phyloP scores from a whole-genome alignment of 129 eudicot genomes.

The Ambrosia trifida region DNA sequence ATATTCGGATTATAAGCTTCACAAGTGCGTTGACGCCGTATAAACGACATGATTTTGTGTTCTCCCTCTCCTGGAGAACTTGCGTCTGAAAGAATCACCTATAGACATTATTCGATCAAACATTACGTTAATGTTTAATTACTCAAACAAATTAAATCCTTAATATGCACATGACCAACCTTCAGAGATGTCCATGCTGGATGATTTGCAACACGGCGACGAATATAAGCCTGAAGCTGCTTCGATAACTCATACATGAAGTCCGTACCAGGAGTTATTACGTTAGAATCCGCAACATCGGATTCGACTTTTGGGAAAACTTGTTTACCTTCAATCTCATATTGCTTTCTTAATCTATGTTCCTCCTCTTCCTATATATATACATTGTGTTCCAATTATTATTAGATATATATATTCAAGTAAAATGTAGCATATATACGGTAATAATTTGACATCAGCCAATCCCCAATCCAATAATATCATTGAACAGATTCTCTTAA shows the following conservation, averaged over 20 bases:
- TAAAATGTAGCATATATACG: neutral
- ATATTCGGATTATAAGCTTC: slow-evolving; percentile 50
- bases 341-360: slow-evolving; percentile 32
- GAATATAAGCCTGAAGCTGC: slow-evolving; percentile 42
- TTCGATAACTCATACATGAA: slow-evolving; percentile 50
- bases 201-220: slow-evolving; percentile 27
- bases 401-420: neutral
- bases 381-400: neutral
- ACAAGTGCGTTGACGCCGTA: slow-evolving; percentile 46
- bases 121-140: neutral
- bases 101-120: neutral
- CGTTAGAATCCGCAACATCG: slow-evolving; percentile 49
- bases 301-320: slow-evolving; percentile 42
- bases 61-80: slow-evolving; percentile 76
- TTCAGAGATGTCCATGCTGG: slow-evolving; percentile 43
- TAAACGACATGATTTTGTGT: slow-evolving; percentile 62
- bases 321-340: slow-evolving; percentile 40
- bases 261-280: slow-evolving; percentile 60
- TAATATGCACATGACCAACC: slow-evolving; percentile 20
- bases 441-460: neutral
- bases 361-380: slow-evolving; percentile 49
- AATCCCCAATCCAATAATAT: neutral
- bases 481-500: neutral
- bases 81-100: slow-evolving; percentile 62
- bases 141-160: neutral